These are phyloP conservation scores for Orbilia brochopaga DNA, from an alignment of 2,329 filamentous ascomycete species.

Conservation along the genomic window DNA sequence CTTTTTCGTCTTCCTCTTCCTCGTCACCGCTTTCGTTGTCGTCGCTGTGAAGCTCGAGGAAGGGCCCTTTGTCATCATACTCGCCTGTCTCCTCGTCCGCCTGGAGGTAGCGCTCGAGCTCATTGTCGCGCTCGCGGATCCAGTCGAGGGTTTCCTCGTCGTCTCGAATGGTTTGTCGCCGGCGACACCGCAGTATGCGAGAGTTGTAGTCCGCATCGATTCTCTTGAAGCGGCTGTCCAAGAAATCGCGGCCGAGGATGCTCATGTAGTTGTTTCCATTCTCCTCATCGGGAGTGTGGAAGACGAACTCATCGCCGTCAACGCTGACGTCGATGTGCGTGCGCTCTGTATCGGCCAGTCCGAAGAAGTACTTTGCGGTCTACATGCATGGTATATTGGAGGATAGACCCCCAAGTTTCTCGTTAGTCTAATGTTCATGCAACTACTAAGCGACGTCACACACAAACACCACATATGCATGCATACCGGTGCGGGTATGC, in stretches of 20 bases:
- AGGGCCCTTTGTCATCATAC: background rate
- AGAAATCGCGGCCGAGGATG: constrained; percentile 37
- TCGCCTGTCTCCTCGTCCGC: constrained; percentile 21
- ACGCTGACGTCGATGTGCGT: constrained; percentile 3
- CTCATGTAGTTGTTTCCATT: constrained; percentile 21
- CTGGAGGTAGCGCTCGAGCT: constrained; percentile 36
- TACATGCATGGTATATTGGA: background rate
- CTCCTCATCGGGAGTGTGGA: constrained; percentile 12
- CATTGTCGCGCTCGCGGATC: constrained; percentile 30
- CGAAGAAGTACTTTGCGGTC: constrained; percentile 19
- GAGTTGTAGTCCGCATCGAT: constrained; percentile 22
- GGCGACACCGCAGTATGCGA: background rate
- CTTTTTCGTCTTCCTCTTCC: background rate
- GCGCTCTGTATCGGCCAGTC: constrained; percentile 11
- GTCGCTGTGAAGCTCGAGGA: background rate
- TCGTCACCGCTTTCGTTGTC: constrained; percentile 1
- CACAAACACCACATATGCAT: background rate
- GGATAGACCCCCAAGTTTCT: background rate
- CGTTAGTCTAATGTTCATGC: background rate
- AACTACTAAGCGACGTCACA: background rate
- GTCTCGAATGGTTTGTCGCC: background rate
- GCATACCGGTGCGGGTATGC: background rate
- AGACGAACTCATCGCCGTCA: constrained; percentile 25
- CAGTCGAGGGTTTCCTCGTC: constrained; percentile 17
- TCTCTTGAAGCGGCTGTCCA: constrained; percentile 24